phyloP scores from a whole-genome alignment of 2,329 filamentous ascomycete species.

The Fonsecaea pedrosoi region DNA sequence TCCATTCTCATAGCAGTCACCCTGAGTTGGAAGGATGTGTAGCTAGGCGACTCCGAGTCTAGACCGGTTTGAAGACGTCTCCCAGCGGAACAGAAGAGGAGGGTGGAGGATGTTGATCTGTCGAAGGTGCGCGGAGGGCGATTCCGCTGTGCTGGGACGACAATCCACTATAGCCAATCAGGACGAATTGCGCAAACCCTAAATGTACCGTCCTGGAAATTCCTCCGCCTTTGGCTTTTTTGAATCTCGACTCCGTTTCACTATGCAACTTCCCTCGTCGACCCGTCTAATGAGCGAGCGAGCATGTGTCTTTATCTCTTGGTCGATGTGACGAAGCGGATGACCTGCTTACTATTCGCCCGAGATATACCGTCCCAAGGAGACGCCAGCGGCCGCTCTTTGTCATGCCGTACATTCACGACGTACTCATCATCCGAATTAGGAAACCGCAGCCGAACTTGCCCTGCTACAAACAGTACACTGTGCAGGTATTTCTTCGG shows the following conservation, averaged over 20 bases:
- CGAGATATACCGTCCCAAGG: background rate
- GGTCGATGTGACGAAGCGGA: background rate
- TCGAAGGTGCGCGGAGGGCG: background rate
- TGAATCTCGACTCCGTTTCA: background rate
- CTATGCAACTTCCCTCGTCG: background rate
- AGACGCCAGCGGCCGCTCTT: background rate
- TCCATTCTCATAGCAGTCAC: background rate
- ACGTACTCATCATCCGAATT: background rate
- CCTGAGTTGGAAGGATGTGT: background rate
- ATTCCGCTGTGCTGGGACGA: background rate
- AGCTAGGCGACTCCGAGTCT: background rate
- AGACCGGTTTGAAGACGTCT: background rate
- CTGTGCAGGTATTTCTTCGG: background rate
- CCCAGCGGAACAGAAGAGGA: background rate
- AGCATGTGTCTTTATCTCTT: background rate
- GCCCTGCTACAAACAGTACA: no score
- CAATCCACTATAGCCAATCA: constrained; percentile 1
- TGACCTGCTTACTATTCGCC: background rate
- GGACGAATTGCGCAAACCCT: constrained; percentile 4
- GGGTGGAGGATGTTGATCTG: background rate
- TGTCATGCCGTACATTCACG: background rate
- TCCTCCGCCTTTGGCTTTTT: constrained; percentile 2
- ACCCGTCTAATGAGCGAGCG: background rate
- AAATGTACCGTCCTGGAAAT: constrained; percentile 1
- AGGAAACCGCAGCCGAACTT: constrained; percentile 19